A percentile compares a stretch with the other conserved stretches of the same genome.
Evolutionary conservation across 768 basidiomycete species (phyloP).

Genomic region (Tylopilus vinaceipallidus): DNA sequence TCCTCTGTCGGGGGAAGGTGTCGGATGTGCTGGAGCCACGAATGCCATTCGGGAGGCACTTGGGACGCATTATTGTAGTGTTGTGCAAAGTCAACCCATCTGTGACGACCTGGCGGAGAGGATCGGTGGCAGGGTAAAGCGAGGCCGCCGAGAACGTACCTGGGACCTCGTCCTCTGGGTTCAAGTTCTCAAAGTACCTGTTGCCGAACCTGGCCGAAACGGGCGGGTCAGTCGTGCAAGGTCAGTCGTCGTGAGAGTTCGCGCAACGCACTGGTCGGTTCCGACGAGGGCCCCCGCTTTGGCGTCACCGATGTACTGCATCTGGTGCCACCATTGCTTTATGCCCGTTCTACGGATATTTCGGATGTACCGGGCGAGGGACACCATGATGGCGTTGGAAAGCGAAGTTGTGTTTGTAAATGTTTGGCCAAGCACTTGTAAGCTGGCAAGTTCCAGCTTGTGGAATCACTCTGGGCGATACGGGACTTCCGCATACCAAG

Average conservation of each 20-base stretch:
- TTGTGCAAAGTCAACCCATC: slow-evolving; percentile 96
- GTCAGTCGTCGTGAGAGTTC: neutral
- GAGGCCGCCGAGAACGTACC: slow-evolving; percentile 44
- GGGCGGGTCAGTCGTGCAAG: slow-evolving; percentile 1
- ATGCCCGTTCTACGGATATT: slow-evolving; percentile 73
- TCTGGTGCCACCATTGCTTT: slow-evolving; percentile 85
- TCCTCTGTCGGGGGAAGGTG: slow-evolving; percentile 79
- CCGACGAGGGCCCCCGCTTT: slow-evolving; percentile 80
- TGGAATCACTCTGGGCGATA: too few relatives aligned
- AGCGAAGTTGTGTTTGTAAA: slow-evolving; percentile 16
- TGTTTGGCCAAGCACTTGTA: slow-evolving; percentile 19
- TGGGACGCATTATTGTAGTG: slow-evolving; percentile 91
- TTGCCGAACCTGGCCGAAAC: slow-evolving; percentile 76
- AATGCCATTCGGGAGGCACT: slow-evolving; percentile 95
- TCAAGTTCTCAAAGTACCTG: slow-evolving; percentile 90
- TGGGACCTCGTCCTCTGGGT: slow-evolving; percentile 83
- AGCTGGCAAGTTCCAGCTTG: too few relatives aligned
- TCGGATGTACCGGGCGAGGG: slow-evolving; percentile 72
- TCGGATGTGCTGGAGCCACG: slow-evolving; percentile 92
- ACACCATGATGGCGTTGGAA: slow-evolving; percentile 50
- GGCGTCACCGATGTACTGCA: slow-evolving; percentile 93
- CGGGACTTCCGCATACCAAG: too few relatives aligned
- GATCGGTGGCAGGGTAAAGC: neutral
- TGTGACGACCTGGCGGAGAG: slow-evolving; percentile 69
- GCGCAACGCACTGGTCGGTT: slow-evolving; percentile 75